These are phyloP conservation scores for Globisporangium carolinianum DNA, from an alignment of 352 stramenopile genomes.

Conservation along the genomic window DNA sequence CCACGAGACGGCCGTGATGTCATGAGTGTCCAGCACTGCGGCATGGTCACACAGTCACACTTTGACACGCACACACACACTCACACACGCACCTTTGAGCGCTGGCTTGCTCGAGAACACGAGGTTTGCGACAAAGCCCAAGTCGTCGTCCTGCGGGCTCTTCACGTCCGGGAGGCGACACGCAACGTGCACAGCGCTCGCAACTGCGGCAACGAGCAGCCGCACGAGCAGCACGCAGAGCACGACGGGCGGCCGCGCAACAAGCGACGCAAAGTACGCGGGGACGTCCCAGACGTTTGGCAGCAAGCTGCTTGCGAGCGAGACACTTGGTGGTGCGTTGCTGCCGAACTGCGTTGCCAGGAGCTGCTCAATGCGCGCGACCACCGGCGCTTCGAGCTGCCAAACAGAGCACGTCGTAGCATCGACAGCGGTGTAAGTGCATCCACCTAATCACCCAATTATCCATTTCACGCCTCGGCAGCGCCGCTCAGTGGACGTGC, in stretches of 20 bases:
- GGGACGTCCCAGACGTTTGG: slow-evolving; percentile 47
- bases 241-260: slow-evolving; percentile 56
- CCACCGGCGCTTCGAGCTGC: slow-evolving; percentile 1
- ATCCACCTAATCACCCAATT: no score
- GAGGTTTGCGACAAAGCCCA: slow-evolving; percentile 62
- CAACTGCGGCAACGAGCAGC: slow-evolving; percentile 36
- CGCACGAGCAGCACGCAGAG: slow-evolving; percentile 53
- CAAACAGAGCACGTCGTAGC: not conserved
- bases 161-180: slow-evolving; percentile 56
- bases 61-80: not conserved
- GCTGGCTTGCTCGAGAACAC: slow-evolving; percentile 44
- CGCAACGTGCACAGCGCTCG: slow-evolving; percentile 25
- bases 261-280: slow-evolving; percentile 37
- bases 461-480: no score
- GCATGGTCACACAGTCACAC: no score
- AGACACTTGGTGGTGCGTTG: slow-evolving; percentile 14
- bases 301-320: slow-evolving; percentile 26
- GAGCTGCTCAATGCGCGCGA: slow-evolving; percentile 47
- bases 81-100: slow-evolving; percentile 40
- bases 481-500: no score
- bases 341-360: slow-evolving; percentile 34
- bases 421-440: no score
- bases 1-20: not conserved
- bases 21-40: not conserved
- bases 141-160: slow-evolving; percentile 51